These are phyloP conservation scores for Aspergillus jensenii DNA, from an alignment of 2,329 filamentous ascomycete species.

Conservation along the genomic window DNA sequence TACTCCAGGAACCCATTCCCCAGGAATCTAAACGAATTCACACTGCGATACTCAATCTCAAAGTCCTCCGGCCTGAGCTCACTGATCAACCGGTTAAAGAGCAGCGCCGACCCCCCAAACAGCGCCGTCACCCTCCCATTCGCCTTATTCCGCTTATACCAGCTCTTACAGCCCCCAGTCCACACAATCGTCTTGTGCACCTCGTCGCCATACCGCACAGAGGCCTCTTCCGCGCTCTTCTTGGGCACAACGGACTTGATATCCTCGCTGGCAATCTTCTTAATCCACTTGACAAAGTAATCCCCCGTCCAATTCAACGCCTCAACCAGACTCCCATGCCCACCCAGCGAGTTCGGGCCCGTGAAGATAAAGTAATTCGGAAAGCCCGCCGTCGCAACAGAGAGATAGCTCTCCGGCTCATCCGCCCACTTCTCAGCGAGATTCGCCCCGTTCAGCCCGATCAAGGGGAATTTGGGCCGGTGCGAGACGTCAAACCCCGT, in stretches of 20 bases:
- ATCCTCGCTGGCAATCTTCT: constrained; percentile 32
- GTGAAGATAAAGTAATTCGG: constrained; percentile 36
- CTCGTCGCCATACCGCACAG: constrained; percentile 47
- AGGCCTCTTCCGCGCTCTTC: constrained; percentile 47
- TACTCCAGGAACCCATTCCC: constrained; percentile 48
- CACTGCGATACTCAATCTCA: constrained; percentile 45
- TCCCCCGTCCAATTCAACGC: constrained; percentile 25
- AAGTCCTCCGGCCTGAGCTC: constrained; percentile 51
- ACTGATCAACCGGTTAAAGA: constrained; percentile 37
- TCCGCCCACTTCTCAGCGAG: constrained; percentile 27
- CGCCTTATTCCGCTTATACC: constrained; percentile 51
- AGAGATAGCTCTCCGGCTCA: constrained; percentile 28
- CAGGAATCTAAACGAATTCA: constrained; percentile 50
- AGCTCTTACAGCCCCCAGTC: constrained; percentile 47
- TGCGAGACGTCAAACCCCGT: constrained; percentile 44
- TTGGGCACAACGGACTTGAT: constrained; percentile 40
- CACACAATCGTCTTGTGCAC: constrained; percentile 45
- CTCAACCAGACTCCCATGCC: constrained; percentile 28
- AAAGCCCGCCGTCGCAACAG: constrained; percentile 21
- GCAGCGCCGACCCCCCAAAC: constrained; percentile 45
- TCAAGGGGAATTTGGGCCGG: constrained; percentile 33
- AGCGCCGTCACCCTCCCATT: constrained; percentile 48
- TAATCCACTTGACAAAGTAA: constrained; percentile 33
- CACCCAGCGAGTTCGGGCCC: constrained; percentile 29
- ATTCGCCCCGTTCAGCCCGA: constrained; percentile 26